A percentile compares a stretch with the other conserved stretches of the same genome.
These are phyloP conservation scores for Hymenoscyphus albidus DNA, from an alignment of 2,329 filamentous ascomycete species.

Conservation along the genomic window DNA sequence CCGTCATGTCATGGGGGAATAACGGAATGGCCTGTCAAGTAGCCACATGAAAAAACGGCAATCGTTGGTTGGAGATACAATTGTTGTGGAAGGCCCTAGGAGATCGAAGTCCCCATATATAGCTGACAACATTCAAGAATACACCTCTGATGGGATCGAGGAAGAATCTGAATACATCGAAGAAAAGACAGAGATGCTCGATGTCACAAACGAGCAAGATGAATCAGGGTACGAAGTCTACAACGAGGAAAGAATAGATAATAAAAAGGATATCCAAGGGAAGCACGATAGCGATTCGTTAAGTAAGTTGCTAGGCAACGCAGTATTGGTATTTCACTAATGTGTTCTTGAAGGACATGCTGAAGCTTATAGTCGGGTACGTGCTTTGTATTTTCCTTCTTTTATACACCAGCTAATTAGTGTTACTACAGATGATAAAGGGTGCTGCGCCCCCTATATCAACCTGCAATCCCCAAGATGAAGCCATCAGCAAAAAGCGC, in stretches of 20 bases:
- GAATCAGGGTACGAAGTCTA: neutral
- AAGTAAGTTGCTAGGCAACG: neutral
- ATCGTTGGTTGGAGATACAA: neutral
- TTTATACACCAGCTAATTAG: neutral
- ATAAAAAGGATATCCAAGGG: neutral
- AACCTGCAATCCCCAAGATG: too few species aligned
- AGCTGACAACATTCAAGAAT: neutral
- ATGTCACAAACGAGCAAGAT: neutral
- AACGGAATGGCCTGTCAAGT: neutral
- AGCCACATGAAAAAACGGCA: neutral
- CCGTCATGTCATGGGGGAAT: neutral
- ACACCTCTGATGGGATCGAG: neutral
- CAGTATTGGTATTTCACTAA: neutral
- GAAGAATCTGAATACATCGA: neutral
- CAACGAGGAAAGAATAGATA: neutral
- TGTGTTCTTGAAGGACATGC: neutral
- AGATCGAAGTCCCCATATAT: too few species aligned
- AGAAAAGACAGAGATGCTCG: neutral
- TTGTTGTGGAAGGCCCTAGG: neutral
- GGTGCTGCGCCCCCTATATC: neutral
- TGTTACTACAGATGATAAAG: neutral
- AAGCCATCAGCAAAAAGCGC: slow-evolving; percentile 2
- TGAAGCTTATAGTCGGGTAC: neutral
- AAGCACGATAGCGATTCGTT: neutral
- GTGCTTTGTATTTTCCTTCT: neutral